Percentiles rank a stretch among this genome's conserved stretches.
These are phyloP conservation scores for Corylus avellana DNA, from an alignment of 306 rosid species.

Conservation along the genomic window DNA sequence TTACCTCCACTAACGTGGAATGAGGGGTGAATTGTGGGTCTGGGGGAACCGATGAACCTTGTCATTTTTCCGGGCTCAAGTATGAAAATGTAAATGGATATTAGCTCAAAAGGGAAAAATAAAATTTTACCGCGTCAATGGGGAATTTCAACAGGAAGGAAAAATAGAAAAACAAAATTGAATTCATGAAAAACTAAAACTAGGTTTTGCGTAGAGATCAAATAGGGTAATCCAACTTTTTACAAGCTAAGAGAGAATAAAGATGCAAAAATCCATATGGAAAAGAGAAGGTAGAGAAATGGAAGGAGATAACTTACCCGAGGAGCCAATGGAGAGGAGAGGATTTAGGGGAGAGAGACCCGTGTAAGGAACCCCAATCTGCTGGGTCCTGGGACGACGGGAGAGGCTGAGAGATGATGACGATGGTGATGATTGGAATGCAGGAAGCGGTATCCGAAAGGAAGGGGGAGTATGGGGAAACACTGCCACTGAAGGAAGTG, in stretches of 20 bases:
- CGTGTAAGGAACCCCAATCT: constrained; percentile 43
- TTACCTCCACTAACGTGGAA: no score
- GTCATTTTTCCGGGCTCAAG: background rate
- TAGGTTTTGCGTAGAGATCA: background rate
- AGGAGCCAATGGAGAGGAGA: constrained; percentile 15
- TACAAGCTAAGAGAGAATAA: background rate
- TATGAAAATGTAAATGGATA: background rate
- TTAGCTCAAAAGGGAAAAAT: background rate
- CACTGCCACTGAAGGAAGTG: constrained; percentile 40
- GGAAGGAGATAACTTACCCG: background rate
- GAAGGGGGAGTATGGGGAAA: constrained; percentile 22
- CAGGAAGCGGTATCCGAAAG: constrained; percentile 23
- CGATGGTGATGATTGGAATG: constrained; percentile 2
- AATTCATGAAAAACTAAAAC: background rate
- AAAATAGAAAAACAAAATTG: background rate
- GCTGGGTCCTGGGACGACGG: background rate
- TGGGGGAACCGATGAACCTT: no score
- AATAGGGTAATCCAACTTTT: background rate
- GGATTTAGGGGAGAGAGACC: constrained; percentile 62
- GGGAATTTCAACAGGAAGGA: background rate
- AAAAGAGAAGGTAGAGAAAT: background rate
- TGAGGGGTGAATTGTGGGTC: no score
- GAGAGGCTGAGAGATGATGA: no score
- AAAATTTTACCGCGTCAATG: background rate
- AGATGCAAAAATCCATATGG: background rate